These are phyloP conservation scores for Gossypium trilobum DNA, from an alignment of 441 rosid species.

Conservation along the genomic window DNA sequence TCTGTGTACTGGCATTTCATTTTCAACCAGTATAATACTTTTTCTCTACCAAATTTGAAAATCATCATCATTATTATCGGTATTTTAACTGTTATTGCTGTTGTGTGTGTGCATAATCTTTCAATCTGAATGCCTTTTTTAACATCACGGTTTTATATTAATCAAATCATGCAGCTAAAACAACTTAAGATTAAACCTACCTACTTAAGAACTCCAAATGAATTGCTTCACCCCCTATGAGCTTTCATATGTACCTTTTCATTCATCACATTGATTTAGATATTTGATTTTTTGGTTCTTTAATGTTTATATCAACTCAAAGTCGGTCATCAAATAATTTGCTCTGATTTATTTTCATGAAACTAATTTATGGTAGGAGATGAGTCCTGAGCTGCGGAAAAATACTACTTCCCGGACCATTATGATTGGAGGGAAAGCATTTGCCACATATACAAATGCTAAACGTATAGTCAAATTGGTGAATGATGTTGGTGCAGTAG, in stretches of 20 bases:
- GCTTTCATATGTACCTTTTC: not conserved
- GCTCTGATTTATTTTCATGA: conserved; percentile 9
- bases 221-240: not conserved
- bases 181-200: not conserved
- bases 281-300: not conserved
- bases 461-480: conserved; percentile 92
- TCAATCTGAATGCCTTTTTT: not conserved
- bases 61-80: not conserved
- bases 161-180: not conserved
- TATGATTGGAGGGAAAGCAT: conserved; percentile 98
- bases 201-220: not conserved
- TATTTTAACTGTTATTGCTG: not conserved
- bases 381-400: conserved; percentile 76
- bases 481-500: conserved; percentile 82
- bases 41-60: not conserved
- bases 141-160: not conserved
- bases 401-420: conserved; percentile 75
- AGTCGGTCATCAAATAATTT: not conserved
- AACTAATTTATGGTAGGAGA: conserved; percentile 51
- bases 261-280: not conserved
- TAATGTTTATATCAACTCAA: not conserved
- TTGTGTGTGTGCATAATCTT: not conserved
- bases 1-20: not conserved
- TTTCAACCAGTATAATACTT: not conserved
- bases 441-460: conserved; percentile 95